A percentile compares a stretch with the other conserved stretches of the same genome.
phyloP scores from a whole-genome alignment of 2,329 filamentous ascomycete species.

The Fusarium decemcellulare region DNA sequence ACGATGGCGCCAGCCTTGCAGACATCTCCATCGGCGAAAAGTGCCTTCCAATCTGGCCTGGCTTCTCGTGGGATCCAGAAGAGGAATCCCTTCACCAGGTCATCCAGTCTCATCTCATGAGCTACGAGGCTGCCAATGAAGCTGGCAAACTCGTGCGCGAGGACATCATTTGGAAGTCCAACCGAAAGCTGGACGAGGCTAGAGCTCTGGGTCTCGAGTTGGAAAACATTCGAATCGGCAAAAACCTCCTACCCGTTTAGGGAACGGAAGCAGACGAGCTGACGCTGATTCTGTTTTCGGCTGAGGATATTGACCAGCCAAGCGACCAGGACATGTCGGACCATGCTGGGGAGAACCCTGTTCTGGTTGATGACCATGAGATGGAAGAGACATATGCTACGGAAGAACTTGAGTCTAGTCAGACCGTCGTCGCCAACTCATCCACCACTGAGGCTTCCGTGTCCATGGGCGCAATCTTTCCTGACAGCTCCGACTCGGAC shows the following conservation, averaged over 20 bases:
- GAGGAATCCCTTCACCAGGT: constrained; percentile 40
- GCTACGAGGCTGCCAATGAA: constrained; percentile 28
- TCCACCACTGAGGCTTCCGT: background rate
- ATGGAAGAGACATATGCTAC: background rate
- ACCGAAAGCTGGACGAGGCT: constrained; percentile 46
- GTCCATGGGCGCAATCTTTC: background rate
- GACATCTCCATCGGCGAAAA: constrained; percentile 47
- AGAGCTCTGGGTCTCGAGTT: constrained; percentile 36
- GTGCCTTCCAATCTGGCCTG: constrained; percentile 49
- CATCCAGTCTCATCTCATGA: constrained; percentile 45
- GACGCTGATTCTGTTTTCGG: background rate
- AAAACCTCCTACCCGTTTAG: constrained; percentile 50
- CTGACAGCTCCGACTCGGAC: constrained; percentile 11
- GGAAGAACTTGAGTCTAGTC: background rate
- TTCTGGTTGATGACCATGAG: background rate
- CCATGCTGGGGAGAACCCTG: background rate
- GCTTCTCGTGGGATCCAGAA: constrained; percentile 43
- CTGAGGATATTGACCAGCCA: background rate
- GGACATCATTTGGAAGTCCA: constrained; percentile 46
- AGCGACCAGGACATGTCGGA: background rate
- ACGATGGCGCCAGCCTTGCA: constrained; percentile 20
- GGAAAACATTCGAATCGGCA: constrained; percentile 42
- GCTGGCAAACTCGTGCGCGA: constrained; percentile 37
- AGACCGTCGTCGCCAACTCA: background rate
- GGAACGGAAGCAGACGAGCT: constrained; percentile 10